These are phyloP conservation scores for Furcasterigmium furcatum DNA, from an alignment of 2,329 filamentous ascomycete genomes.

Conservation along the genomic window DNA sequence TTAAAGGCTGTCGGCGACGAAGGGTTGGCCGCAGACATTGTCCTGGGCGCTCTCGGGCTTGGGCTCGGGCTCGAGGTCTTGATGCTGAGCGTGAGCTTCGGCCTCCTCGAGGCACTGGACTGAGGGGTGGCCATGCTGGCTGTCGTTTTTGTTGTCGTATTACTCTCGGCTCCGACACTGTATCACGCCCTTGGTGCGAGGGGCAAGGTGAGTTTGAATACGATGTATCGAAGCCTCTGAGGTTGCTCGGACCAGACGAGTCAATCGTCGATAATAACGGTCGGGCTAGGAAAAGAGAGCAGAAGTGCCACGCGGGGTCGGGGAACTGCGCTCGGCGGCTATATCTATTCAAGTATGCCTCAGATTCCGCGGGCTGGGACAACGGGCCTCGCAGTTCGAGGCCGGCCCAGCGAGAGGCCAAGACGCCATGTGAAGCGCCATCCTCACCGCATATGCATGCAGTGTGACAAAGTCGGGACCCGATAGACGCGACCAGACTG, in stretches of 20 bases:
- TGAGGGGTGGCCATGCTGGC: constrained; percentile 31
- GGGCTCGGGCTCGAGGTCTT: constrained; percentile 38
- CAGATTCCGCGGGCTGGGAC: neutral
- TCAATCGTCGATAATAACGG: neutral
- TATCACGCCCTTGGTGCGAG: too few relatives aligned
- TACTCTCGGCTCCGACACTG: too few relatives aligned
- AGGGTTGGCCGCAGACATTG: constrained; percentile 46
- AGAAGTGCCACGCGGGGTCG: neutral
- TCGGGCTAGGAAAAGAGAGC: neutral
- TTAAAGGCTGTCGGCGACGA: constrained; percentile 63
- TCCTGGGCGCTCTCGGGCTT: constrained; percentile 34
- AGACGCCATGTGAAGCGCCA: constrained; percentile 1
- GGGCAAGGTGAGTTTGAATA: too few relatives aligned
- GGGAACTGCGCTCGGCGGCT: constrained; percentile 16
- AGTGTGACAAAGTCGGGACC: constrained; percentile 1
- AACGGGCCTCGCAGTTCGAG: neutral
- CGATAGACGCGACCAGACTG: constrained; percentile 3
- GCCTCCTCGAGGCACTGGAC: constrained; percentile 40
- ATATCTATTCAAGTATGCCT: constrained; percentile 12
- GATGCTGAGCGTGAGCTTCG: constrained; percentile 55
- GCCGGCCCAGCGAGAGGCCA: neutral
- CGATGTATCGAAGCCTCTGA: too few relatives aligned
- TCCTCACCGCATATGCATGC: constrained; percentile 5
- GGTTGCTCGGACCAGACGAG: neutral
- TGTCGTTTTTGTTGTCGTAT: neutral